Evolutionary conservation across 2,329 filamentous ascomycete species (phyloP), one percentile per base, ranked within the genome.

Genomic region (Colletotrichum sp.): DNA sequence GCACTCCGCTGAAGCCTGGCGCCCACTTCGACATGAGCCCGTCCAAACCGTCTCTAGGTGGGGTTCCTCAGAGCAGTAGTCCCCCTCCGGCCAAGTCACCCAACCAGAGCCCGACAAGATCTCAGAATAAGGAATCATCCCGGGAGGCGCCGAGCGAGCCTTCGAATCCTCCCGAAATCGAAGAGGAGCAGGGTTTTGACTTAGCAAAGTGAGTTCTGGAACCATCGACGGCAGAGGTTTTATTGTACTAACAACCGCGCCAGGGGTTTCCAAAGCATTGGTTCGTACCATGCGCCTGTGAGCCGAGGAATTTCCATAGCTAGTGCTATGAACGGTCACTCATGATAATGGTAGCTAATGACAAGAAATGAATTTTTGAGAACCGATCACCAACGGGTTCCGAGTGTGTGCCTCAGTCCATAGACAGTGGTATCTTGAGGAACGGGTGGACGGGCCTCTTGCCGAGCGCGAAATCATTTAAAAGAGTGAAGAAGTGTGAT

Each of bases 231-330:
- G 6, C 60, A 26, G 32, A 39, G 76, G n/a, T n/a, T 34, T 30
- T 22, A 22, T 32, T 32, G n/a, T 71, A 63, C 81, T 85, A 81
- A 87, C 80, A 60, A 55, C 76, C 28, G 60, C 22, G 72, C 52
- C 72, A 92, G 90, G 84, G 92, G 92, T 0, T 93, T 93, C 79
- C 92, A 93, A 81, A 93, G 90, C 77, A 93, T 93, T 68, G 90
- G 91, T 34, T 89, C 91, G 2, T 93, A 91, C 77, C 92, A 93
- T 78, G 90, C 91, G 52, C 89, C 88, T 2, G 86, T 89, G 12
- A 84, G 86, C n/a, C 84, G 85, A 59, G 88, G 88, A 5, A 81
- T 88, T 55, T 82, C 87, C 34, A 85, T 89, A 70, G 84, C 85
- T 24, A 85, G 83, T 32, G 84, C 86, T 8, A 81, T 87, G 73